Evolutionary conservation across 192 early-diverging fungal species (phyloP), one percentile per base, ranked within the genome.

Genomic region (Phlyctochytrium arcticum): DNA sequence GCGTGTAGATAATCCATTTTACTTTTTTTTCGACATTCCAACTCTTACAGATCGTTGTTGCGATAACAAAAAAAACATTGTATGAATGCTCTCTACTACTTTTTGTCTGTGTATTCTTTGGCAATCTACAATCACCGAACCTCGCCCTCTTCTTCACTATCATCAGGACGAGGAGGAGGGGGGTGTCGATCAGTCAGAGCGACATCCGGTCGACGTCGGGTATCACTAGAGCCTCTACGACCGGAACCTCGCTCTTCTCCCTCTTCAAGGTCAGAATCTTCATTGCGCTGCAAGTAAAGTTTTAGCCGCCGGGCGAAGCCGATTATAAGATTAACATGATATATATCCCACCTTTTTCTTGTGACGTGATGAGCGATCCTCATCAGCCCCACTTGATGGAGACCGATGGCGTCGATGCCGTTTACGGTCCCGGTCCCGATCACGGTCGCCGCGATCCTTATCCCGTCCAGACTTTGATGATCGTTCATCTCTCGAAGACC

Each of bases 371-470:
- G n/a, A n/a, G 12, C 47, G 23, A n/a, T 63, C 58, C 21, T 68
- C 66, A 23, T 70, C 67, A 10, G 24, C 60, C 12, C 53, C 33
- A 30, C 42, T 66, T 17, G 42, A 24, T 49, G 29, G 60, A 36
- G 44, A 58, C 23, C 54, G 66, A n/a, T 46, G 47, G 27, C 62
- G 51, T 26, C 53, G 9, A 23, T 73, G 58, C 26, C 62, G 21
- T 24, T 74, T 63, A 23, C 71, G 35, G 12, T 74, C 67, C n/a
- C 71, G 48, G 29, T 77, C 70, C 55, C 61, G 23, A 3, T 78
- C 76, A 19, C 72, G 62, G 12, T 72, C 77, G n/a, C 75, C 55
- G 34, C 69, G 47, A 15, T 68, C 29, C 17, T 69, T 62, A 55
- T 54, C 34, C 1, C 53, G 56, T 31, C 60, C 36, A 9, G 63